A percentile compares a stretch with the other conserved stretches of the same genome.
phyloP scores from a whole-genome alignment of 148 eudicot genomes.

The Dysphania ambrosioides region DNA sequence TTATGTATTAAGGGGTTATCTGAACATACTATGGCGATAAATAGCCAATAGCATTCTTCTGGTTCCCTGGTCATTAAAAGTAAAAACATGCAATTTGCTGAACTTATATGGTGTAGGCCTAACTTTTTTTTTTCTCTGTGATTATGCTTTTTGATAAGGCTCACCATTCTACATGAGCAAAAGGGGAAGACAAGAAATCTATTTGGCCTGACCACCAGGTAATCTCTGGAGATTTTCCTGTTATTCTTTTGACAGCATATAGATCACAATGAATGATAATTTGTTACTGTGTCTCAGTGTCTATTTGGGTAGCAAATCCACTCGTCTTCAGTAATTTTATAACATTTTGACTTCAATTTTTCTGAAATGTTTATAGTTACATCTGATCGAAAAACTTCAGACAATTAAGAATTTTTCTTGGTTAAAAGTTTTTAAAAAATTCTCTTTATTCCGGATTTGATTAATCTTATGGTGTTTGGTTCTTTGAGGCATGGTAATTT shows the following conservation, averaged over 20 bases:
- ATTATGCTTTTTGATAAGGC: conserved; percentile 22
- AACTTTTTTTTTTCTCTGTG: not conserved
- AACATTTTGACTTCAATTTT: not conserved
- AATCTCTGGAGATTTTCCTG: conserved; percentile 21
- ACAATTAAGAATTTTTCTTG: too few relatives aligned
- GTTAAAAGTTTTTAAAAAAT: too few relatives aligned
- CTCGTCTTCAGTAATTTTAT: not conserved
- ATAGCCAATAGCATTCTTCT: conserved; percentile 9
- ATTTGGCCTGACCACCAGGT: conserved; percentile 11
- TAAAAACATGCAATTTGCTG: conserved; percentile 7
- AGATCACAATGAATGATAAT: not conserved
- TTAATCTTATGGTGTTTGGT: not conserved
- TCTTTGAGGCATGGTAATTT: not conserved
- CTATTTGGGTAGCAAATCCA: not conserved
- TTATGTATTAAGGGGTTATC: not conserved
- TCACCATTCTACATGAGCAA: conserved; percentile 6
- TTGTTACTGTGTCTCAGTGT: not conserved
- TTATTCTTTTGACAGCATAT: conserved; percentile 19
- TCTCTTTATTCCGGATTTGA: not conserved
- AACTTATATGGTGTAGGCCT: conserved; percentile 16
- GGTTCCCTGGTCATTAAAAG: conserved; percentile 11
- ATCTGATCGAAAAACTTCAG: too few relatives aligned
- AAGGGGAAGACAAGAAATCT: conserved; percentile 20
- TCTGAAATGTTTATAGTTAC: not conserved
- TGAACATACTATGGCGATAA: not conserved